Base-by-base conservation (phyloP, 768 basidiomycete species). In the Podaxis pistillaris region DNA sequence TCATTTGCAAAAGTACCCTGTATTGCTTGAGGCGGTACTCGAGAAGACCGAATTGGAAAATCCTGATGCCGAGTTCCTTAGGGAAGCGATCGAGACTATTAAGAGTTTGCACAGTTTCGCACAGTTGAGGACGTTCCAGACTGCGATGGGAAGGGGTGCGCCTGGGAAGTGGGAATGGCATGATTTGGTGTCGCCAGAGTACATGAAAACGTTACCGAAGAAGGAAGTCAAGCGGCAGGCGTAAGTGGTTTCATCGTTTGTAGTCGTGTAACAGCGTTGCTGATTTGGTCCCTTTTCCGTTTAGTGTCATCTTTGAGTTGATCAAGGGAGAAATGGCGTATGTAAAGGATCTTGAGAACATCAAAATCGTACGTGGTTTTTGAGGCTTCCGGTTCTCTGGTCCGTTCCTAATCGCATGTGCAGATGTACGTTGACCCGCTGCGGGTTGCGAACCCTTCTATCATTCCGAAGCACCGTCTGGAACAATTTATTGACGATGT, bases 281-380 rank as follows among this genome's bases (percentile, higher is more conserved):
- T 60, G 57, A 37, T 9, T 22, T 15, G 8, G 15, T 3, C 11
- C 5, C 22, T 41, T 22, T 63, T 41, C 6, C 33, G 8, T 33
- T 3, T 66, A 94, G 93, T 49, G 87, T 94, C 68, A 94, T 96
- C 56, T 97, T 96, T 69, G 94, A 97, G 77, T 74, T 96, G 64
- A 96, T 97, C 73, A 93, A 96, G 73, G 91, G 92, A 65, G 94
- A 97, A 73, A 96, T 96, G 93, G 86, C 87, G 28, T 97, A 96
- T 70, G 94, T 96, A 28, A 91, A 88, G 68, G 94, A 97, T 78
- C 74, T 97, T 63, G 91, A 94, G 74, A 90, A 88, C 60, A 89
- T 97, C 50, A 88, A 90, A 64, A 79, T 79, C 64, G 94, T 94
- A 68, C 11, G 86, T 70, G 9, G 6, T 28, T 40, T 65, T 59